Evolutionary conservation across 176 grass and related monocot species (phyloP).

Genomic region (Canna indica): DNA sequence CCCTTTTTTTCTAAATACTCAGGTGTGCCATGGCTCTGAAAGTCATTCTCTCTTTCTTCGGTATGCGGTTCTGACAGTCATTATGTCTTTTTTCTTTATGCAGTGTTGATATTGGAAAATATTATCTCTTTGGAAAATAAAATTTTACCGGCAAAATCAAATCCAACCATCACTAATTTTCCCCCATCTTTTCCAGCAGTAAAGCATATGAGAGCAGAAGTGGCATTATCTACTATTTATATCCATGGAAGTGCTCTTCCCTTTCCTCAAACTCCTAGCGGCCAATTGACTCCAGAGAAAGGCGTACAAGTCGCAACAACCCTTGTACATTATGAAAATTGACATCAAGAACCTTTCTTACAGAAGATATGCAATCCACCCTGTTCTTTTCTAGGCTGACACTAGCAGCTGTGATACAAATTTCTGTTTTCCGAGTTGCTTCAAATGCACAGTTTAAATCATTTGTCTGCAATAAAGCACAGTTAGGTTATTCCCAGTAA

Average conservation of each 20-base stretch:
- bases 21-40: no score
- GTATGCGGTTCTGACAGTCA: no score
- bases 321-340: conserved; percentile 68
- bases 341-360: conserved; percentile 66
- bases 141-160: conserved; percentile 4
- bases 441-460: conserved; percentile 72
- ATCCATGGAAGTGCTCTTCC: background rate
- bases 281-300: conserved; percentile 62
- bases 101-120: no score
- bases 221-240: background rate
- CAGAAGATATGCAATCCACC: conserved; percentile 38
- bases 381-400: conserved; percentile 20
- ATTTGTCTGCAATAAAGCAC: conserved; percentile 42
- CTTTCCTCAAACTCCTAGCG: conserved; percentile 14
- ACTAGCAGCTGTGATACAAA: conserved; percentile 41
- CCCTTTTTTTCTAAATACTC: no score
- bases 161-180: background rate
- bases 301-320: conserved; percentile 49
- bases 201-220: background rate
- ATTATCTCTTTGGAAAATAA: background rate
- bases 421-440: conserved; percentile 63
- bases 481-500: background rate
- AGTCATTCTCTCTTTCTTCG: no score
- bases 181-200: conserved; percentile 9
- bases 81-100: no score